These are phyloP conservation scores for Penicillium sp. DNA, from an alignment of 2,329 filamentous ascomycete species.

Conservation along the genomic window DNA sequence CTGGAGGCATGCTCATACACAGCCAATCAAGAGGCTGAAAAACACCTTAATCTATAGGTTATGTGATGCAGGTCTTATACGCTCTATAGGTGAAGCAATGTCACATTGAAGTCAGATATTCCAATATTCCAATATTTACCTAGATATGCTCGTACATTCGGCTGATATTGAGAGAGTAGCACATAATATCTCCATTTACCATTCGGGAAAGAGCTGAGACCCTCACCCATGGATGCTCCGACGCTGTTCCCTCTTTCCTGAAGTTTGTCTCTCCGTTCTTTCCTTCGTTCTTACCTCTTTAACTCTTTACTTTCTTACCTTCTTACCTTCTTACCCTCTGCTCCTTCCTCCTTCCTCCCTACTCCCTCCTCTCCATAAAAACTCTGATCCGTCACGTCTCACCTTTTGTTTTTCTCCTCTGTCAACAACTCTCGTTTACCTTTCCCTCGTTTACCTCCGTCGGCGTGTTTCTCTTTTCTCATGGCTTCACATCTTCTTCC, in stretches of 20 bases:
- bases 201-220: background rate
- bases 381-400: background rate
- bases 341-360: background rate
- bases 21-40: background rate
- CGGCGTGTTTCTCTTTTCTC: background rate
- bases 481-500: constrained; percentile 5
- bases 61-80: background rate
- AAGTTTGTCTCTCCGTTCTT: background rate
- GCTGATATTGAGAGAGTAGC: background rate
- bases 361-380: background rate
- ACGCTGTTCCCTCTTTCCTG: background rate
- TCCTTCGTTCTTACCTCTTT: background rate
- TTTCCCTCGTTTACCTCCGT: too few relatives aligned
- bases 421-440: background rate
- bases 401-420: background rate
- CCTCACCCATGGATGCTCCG: background rate
- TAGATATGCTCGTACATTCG: too few relatives aligned
- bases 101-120: background rate
- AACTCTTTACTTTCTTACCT: background rate
- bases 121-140: background rate
- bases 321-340: background rate
- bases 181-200: background rate
- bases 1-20: too few relatives aligned
- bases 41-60: background rate
- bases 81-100: background rate